Evolutionary conservation across 352 stramenopile species (phyloP).

Genomic region (Pseudoperonospora humuli): DNA sequence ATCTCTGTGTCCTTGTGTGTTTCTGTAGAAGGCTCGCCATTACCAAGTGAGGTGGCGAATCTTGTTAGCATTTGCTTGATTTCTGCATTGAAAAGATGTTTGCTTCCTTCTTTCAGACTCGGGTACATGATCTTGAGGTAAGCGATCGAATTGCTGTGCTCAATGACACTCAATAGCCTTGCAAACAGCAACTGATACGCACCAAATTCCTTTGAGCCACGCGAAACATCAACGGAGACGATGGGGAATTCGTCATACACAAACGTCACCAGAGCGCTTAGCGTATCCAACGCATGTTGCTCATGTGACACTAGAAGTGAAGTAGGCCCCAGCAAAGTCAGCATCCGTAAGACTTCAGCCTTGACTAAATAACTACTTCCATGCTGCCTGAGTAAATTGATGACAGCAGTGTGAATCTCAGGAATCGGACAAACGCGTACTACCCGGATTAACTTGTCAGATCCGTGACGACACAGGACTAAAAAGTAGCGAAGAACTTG

Average conservation of each 20-base stretch:
- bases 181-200: conserved; percentile 47
- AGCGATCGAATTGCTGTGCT: conserved; percentile 35
- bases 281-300: conserved; percentile 1
- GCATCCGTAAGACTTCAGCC: conserved; percentile 37
- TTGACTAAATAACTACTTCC: conserved; percentile 54
- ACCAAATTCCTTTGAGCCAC: conserved; percentile 58
- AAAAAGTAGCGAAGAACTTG: conserved; percentile 40
- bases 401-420: conserved; percentile 28
- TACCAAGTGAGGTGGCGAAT: conserved; percentile 23
- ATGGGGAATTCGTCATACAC: conserved; percentile 74
- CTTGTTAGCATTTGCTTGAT: conserved; percentile 39
- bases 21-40: not conserved
- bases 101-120: conserved; percentile 51
- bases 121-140: conserved; percentile 50
- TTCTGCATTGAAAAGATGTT: conserved; percentile 46
- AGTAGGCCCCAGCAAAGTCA: conserved; percentile 26
- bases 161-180: conserved; percentile 45
- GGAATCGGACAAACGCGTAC: conserved; percentile 29
- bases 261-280: conserved; percentile 38
- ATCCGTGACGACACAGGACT: conserved; percentile 32
- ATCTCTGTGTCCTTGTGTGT: conserved; percentile 3
- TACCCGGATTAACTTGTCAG: conserved; percentile 16
- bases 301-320: conserved; percentile 5
- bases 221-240: conserved; percentile 54
- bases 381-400: conserved; percentile 30